Conservation (phyloP, 2,329 filamentous ascomycete species). For the Epicoccum nigrum region DNA sequence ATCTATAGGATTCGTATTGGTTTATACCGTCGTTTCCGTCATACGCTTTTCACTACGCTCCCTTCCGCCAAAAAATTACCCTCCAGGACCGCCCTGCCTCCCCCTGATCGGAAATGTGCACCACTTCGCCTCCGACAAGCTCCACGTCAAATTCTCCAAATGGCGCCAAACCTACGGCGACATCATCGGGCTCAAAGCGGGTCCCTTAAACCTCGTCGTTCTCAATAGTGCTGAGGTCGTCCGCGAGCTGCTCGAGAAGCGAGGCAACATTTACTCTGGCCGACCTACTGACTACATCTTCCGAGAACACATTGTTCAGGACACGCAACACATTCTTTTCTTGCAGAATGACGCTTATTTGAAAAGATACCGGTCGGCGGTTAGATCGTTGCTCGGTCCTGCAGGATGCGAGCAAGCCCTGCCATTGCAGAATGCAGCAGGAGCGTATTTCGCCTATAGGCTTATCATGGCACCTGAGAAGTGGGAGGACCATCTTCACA, state of each 20-base stretch:
- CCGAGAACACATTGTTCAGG: constrained; percentile 48
- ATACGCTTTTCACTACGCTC: constrained; percentile 2
- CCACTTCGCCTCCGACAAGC: constrained; percentile 31
- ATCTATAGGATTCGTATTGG: neutral
- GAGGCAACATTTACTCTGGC: constrained; percentile 57
- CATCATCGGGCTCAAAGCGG: constrained; percentile 41
- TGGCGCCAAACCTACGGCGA: constrained; percentile 47
- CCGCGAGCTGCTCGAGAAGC: constrained; percentile 60
- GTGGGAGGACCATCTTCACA: constrained; percentile 9
- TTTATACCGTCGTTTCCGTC: neutral
- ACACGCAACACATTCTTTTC: neutral
- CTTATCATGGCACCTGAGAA: constrained; percentile 38
- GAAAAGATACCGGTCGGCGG: constrained; percentile 1
- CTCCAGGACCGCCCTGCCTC: constrained; percentile 37
- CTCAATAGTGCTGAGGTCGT: constrained; percentile 57
- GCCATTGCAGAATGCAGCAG: constrained; percentile 49
- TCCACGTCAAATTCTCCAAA: constrained; percentile 36
- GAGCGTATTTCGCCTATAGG: constrained; percentile 34
- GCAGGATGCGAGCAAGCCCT: constrained; percentile 47
- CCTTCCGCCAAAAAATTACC: constrained; percentile 17
- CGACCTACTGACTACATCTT: constrained; percentile 14
- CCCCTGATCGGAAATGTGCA: constrained; percentile 45
- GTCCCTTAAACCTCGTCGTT: constrained; percentile 41
- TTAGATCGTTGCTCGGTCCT: constrained; percentile 3
- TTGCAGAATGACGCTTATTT: neutral